Conservation (phyloP, 306 rosid genomes). For the Dalbergia oliveri region DNA sequence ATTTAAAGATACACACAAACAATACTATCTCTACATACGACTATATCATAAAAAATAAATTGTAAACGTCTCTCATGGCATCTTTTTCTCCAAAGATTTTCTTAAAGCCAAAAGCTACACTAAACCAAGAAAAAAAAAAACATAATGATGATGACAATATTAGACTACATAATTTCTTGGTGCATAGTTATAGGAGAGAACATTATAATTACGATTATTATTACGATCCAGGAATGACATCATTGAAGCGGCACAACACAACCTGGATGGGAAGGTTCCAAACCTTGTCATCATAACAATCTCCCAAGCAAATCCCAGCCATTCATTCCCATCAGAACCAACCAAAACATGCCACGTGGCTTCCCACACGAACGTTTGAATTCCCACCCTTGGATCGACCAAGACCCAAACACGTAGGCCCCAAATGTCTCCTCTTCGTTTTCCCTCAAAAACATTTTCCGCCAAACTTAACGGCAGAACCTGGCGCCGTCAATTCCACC, state of each 20-base stretch:
- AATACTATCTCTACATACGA: neutral
- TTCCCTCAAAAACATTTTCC: constrained; percentile 40
- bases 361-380: constrained; percentile 3
- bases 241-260: neutral
- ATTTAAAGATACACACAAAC: neutral
- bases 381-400: neutral
- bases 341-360: constrained; percentile 46
- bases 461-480: constrained; percentile 49
- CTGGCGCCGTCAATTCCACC: constrained; percentile 51
- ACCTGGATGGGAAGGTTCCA: constrained; percentile 40
- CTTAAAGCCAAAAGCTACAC: neutral
- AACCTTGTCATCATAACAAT: neutral
- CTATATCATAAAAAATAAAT: neutral
- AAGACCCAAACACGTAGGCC: constrained; percentile 63
- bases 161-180: neutral
- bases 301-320: constrained; percentile 34
- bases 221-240: neutral
- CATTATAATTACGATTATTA: neutral
- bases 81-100: neutral
- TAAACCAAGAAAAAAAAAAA: neutral
- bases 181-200: neutral
- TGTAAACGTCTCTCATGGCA: neutral
- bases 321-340: neutral
- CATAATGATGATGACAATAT: neutral
- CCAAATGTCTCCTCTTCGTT: constrained; percentile 57